phyloP scores from a whole-genome alignment of 257 asterid species.

The Ophiorrhiza pumila region DNA sequence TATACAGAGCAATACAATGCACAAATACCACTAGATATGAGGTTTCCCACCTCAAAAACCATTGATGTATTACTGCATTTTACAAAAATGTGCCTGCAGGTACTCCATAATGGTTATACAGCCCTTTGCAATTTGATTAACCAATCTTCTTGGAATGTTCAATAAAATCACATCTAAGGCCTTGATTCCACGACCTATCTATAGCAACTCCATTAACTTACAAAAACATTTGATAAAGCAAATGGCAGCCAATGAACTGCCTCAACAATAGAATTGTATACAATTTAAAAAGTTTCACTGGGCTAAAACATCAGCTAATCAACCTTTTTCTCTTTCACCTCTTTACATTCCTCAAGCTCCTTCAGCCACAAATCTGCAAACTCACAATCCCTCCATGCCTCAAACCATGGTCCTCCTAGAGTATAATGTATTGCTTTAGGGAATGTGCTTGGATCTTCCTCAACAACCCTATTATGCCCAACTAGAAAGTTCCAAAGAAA shows the following conservation, averaged over 20 bases:
- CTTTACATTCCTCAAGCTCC: conserved; percentile 62
- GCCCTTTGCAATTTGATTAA: background rate
- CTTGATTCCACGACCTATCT: background rate
- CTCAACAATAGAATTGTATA: background rate
- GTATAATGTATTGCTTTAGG: conserved; percentile 85
- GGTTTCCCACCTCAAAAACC: background rate
- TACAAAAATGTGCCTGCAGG: background rate
- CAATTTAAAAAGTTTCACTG: background rate
- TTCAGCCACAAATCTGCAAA: conserved; percentile 80
- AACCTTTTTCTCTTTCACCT: conserved; percentile 29
- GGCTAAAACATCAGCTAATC: background rate
- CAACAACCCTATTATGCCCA: conserved; percentile 68
- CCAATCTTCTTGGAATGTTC: background rate
- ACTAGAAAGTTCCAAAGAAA: conserved; percentile 86
- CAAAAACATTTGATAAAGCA: background rate
- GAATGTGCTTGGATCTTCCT: conserved; percentile 47
- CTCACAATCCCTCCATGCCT: conserved; percentile 87
- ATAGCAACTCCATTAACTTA: background rate
- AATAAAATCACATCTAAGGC: background rate
- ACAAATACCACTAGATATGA: background rate
- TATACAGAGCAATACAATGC: background rate
- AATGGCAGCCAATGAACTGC: background rate
- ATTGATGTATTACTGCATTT: background rate
- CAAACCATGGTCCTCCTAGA: conserved; percentile 93
- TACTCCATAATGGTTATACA: background rate